Percentiles rank a stretch among this genome's conserved stretches.
Conservation (phyloP, 1,284 basidiomycete species). For the Rhodotorula mucilaginosa region DNA sequence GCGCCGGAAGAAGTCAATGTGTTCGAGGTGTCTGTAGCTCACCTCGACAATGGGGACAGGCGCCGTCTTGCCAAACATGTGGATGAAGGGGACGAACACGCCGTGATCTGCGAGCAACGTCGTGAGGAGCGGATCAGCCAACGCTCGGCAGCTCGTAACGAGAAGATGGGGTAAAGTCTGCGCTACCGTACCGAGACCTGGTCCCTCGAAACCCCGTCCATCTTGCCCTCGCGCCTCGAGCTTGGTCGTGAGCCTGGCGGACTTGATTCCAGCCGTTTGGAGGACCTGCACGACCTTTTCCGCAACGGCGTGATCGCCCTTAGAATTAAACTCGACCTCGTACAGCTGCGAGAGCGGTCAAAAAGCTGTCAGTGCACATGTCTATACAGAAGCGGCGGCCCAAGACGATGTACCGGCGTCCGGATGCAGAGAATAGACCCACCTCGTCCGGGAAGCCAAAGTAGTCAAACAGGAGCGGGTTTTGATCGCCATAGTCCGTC, state of each 20-base stretch:
- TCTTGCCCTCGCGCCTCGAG: conserved; percentile 63
- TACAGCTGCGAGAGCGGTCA: conserved; percentile 51
- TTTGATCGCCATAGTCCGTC: conserved; percentile 68
- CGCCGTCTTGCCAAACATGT: conserved; percentile 66
- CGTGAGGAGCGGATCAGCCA: not conserved
- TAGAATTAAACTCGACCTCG: conserved; percentile 64
- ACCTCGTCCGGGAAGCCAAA: conserved; percentile 55
- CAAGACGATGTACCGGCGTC: not conserved
- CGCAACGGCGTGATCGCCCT: conserved; percentile 60
- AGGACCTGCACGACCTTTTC: conserved; percentile 62
- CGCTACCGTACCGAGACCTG: conserved; percentile 48
- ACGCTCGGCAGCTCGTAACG: no score
- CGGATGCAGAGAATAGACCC: not conserved
- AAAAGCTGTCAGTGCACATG: not conserved
- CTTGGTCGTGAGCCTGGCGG: conserved; percentile 55
- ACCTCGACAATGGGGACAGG: conserved; percentile 36
- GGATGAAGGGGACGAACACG: conserved; percentile 67
- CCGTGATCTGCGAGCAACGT: conserved; percentile 39
- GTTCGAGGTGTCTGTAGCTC: no score
- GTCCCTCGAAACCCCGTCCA: conserved; percentile 63
- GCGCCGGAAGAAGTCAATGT: conserved; percentile 43
- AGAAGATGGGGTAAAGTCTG: not conserved
- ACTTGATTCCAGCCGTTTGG: conserved; percentile 61
- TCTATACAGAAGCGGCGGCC: not conserved
- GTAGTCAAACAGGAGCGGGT: conserved; percentile 65